Evolutionary conservation across 2,329 filamentous ascomycete genomes (phyloP), one percentile per base, ranked within the genome.

Genomic region (Plenodomus biglobosus): DNA sequence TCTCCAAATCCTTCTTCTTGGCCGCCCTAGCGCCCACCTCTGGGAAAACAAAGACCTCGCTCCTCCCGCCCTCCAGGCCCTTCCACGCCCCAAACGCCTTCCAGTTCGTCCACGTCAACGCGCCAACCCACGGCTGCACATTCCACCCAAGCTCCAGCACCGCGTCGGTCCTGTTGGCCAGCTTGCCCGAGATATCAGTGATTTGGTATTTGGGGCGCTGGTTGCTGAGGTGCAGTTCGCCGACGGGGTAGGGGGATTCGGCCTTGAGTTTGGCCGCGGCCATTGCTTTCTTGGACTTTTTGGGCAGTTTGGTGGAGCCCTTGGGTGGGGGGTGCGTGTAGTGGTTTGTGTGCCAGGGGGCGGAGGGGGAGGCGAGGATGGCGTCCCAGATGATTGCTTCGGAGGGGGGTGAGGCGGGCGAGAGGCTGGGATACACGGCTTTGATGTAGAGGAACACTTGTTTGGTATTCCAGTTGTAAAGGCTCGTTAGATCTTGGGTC

Each of bases 391-490:
- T 92, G 55, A 96, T 87, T 61, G 89, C 88, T 74, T 91, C 76
- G 30, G 76, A 78, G 41, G 70, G 55, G 10, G 76, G 75, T 55
- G 74, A 65, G 34, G 53, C 55, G 50, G 71, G 48, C 40, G 73
- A 71, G 40, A 74, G 73, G 32, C 78, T 76, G 32, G 79, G 78
- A 69, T 86, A 87, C 46, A 79, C 86, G 45, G 92, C 92, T 46
- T 90, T 92, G 50, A 99, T 85, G 77, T 96, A 99, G 72, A 96
- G 85, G 76, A 97, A 99, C 65, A 99, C 78, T 76, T 97, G 90
- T 75, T 99, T 99, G 17, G 95, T 99, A 80, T 99, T 99, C 94
- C 92, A 99, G 68, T 89, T 95, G 82, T 97, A 97, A 62, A 99
- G 88, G 37, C 87, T 87, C 52, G 85, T 87, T 52, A 99, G 83